Evolutionary conservation across 139 green algal genomes (phyloP).

Genomic region (Chlorella sp.): DNA sequence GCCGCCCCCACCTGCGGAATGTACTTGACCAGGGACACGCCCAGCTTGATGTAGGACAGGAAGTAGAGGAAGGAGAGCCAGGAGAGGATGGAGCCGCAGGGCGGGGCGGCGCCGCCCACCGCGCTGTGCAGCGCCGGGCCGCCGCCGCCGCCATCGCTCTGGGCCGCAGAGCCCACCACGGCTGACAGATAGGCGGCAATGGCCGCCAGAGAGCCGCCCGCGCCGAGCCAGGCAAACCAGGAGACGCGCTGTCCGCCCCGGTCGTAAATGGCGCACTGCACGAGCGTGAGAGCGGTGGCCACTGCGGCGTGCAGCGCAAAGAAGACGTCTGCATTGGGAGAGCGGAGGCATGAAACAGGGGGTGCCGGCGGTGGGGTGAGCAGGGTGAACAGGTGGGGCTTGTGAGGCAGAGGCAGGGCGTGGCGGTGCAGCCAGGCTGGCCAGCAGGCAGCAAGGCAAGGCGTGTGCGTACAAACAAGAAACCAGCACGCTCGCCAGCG

Average conservation of each 20-base stretch:
- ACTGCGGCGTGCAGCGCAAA: slow-evolving; percentile 60
- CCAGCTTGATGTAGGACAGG: slow-evolving; percentile 67
- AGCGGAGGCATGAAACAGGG: neutral
- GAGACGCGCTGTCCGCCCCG: slow-evolving; percentile 44
- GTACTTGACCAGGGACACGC: slow-evolving; percentile 70
- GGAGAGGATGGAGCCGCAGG: slow-evolving; percentile 24
- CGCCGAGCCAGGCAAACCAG: slow-evolving; percentile 13
- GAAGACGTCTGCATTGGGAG: slow-evolving; percentile 58
- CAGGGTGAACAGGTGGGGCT: too few relatives aligned
- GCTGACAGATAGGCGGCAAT: slow-evolving; percentile 4
- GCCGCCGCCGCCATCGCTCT: neutral
- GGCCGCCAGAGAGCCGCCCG: neutral
- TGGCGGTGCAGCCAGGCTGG: neutral
- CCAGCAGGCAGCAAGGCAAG: too few relatives aligned
- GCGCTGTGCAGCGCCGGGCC: neutral
- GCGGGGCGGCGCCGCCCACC: too few relatives aligned
- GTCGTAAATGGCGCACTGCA: slow-evolving; percentile 60
- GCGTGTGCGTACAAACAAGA: too few relatives aligned
- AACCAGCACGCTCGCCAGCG: too few relatives aligned
- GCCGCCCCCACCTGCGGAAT: slow-evolving; percentile 58
- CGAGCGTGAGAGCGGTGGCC: slow-evolving; percentile 43
- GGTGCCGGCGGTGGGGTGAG: too few relatives aligned
- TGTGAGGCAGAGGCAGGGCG: neutral
- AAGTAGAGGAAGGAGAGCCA: slow-evolving; percentile 62
- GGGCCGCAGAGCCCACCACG: neutral